These are phyloP conservation scores for Bondarzewia mesenterica DNA, from an alignment of 1,284 basidiomycete genomes.

Conservation along the genomic window DNA sequence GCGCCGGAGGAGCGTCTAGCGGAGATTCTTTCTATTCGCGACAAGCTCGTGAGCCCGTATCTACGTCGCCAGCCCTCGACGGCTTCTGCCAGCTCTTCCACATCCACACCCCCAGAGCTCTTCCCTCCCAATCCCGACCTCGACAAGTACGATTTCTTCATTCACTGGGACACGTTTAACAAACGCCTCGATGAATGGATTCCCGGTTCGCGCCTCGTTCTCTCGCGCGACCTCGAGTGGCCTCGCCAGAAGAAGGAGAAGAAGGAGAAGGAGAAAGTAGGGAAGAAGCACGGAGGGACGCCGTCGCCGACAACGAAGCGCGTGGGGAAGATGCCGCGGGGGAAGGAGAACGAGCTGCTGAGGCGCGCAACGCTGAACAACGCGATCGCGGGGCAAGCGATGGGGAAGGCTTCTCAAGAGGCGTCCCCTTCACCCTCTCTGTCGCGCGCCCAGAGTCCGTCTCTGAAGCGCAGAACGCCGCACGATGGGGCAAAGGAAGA, in stretches of 20 bases:
- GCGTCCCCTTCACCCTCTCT: slow-evolving; percentile 33
- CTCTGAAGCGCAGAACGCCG: slow-evolving; percentile 58
- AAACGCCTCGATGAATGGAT: slow-evolving; percentile 99
- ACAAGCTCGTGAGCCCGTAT: slow-evolving; percentile 67
- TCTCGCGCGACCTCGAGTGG: slow-evolving; percentile 89
- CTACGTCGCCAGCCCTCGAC: slow-evolving; percentile 14
- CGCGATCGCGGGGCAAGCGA: slow-evolving; percentile 8
- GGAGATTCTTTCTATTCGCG: slow-evolving; percentile 88
- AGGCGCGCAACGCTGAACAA: slow-evolving; percentile 14
- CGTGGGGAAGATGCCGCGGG: slow-evolving; percentile 27
- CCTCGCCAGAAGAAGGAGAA: slow-evolving; percentile 80
- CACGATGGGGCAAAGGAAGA: slow-evolving; percentile 52
- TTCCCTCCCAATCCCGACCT: slow-evolving; percentile 42
- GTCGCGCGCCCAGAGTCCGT: slow-evolving; percentile 43
- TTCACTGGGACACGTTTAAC: slow-evolving; percentile 97
- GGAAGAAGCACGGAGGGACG: slow-evolving; percentile 12
- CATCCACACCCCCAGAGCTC: slow-evolving; percentile 29
- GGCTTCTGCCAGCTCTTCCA: slow-evolving; percentile 2
- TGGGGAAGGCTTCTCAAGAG: slow-evolving; percentile 2
- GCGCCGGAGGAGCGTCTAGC: slow-evolving; percentile 81
- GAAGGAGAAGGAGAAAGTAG: slow-evolving; percentile 19
- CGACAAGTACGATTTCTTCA: slow-evolving; percentile 89
- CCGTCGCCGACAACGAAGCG: slow-evolving; percentile 13
- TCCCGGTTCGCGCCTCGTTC: slow-evolving; percentile 78
- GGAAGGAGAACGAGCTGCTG: slow-evolving; percentile 28